phyloP scores from a whole-genome alignment of 2,329 filamentous ascomycete genomes.

The Aspergillus oerlinghausenensis region DNA sequence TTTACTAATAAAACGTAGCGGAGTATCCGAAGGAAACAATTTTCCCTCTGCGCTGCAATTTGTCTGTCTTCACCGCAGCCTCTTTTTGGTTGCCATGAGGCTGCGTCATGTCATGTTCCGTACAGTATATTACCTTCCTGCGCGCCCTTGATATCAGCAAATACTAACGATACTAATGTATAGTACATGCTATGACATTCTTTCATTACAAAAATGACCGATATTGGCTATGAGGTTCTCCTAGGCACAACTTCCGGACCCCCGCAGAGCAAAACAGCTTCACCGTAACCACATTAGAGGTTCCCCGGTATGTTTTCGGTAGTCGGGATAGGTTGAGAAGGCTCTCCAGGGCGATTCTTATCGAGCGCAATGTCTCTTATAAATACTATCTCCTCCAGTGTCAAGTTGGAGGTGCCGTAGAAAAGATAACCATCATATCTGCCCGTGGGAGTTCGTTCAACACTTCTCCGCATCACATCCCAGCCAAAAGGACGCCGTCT shows the following conservation, averaged over 20 bases:
- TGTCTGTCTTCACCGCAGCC: constrained; percentile 30
- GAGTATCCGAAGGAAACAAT: constrained; percentile 9
- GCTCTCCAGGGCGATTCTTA: constrained; percentile 15
- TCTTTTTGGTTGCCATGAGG: constrained; percentile 24
- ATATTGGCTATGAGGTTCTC: neutral
- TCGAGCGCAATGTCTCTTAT: constrained; percentile 12
- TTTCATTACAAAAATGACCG: constrained; percentile 2
- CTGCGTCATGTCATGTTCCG: constrained; percentile 4
- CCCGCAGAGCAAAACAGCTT: constrained; percentile 25
- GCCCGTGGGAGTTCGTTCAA: neutral
- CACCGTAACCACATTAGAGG: constrained; percentile 24
- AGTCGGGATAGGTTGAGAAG: constrained; percentile 8
- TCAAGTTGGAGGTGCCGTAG: neutral
- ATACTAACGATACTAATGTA: neutral
- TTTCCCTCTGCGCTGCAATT: neutral
- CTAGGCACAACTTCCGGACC: constrained; percentile 9
- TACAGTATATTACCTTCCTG: constrained; percentile 6
- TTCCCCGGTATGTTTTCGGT: constrained; percentile 18
- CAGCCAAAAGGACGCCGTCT: neutral
- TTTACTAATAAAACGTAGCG: neutral
- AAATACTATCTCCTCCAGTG: constrained; percentile 12
- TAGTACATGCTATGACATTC: constrained; percentile 3
- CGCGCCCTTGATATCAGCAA: neutral
- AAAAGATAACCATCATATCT: neutral
- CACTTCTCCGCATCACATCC: neutral